phyloP scores from a whole-genome alignment of 1,284 basidiomycete genomes.

The Leucoagaricus sp. region DNA sequence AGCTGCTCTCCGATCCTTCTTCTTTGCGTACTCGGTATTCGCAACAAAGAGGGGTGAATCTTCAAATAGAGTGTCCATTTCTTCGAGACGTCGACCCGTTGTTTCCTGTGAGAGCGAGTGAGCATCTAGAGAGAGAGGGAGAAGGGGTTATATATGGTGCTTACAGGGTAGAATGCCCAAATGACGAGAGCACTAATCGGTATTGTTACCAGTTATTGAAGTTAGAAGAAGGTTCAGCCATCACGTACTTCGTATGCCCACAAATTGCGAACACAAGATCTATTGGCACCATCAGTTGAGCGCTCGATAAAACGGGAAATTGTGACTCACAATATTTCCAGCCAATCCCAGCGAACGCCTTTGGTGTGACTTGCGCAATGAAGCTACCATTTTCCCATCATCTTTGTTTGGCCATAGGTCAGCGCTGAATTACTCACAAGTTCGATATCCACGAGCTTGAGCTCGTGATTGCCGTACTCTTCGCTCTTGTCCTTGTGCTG shows the following conservation, averaged over 20 bases:
- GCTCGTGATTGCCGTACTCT: constrained; percentile 59
- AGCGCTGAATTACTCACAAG: no score
- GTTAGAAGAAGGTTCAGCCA: not conserved
- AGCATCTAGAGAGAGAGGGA: not conserved
- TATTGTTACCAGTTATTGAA: not conserved
- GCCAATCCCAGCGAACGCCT: constrained; percentile 49
- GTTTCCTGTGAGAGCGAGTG: constrained; percentile 38
- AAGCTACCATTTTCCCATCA: no score
- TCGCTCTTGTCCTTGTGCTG: constrained; percentile 60
- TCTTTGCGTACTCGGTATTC: constrained; percentile 39
- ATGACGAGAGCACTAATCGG: constrained; percentile 50
- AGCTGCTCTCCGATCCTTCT: constrained; percentile 38
- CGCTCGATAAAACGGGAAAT: not conserved
- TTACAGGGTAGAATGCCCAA: constrained; percentile 46
- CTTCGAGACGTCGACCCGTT: constrained; percentile 36
- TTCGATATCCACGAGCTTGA: constrained; percentile 55
- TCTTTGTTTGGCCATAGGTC: no score
- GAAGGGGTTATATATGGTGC: constrained; percentile 15
- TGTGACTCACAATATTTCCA: constrained; percentile 35
- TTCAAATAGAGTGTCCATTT: constrained; percentile 59
- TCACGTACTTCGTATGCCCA: constrained; percentile 52
- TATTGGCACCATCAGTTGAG: constrained; percentile 2
- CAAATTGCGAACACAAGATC: constrained; percentile 63
- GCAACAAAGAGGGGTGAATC: constrained; percentile 52
- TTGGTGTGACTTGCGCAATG: constrained; percentile 51